Base-by-base conservation (phyloP, 805 yeast species). In the Candida tammaniensis region DNA sequence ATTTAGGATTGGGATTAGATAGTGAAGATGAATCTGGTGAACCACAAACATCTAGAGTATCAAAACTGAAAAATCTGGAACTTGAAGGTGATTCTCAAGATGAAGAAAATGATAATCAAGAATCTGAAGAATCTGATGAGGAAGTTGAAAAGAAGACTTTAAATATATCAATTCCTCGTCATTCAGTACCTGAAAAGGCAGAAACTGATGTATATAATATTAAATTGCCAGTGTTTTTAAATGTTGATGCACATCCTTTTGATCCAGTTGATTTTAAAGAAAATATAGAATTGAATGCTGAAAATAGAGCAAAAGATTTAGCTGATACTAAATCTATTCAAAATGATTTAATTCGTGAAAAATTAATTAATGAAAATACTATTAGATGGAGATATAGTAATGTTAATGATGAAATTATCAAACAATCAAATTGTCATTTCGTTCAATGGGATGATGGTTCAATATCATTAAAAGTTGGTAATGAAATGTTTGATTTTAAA, bases 361-460 rank as follows among this genome's bases (percentile, higher is more conserved):
- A 77, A 50, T 62, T 82, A 21, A 70, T 76, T 36, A 86, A 82
- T 43, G 88, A 85, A 51, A 91, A 88, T 57, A 87, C 96, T 0
- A 70, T 93, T 21, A 76, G 98, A 53, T 93, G 98, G 98, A 78
- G 95, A 60, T 91, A 89, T 57, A 82, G 87, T 11, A 76, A 82
- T 39, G 76, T 74, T n/a, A 65, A 72, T 34, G 80, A 79, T 27
- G 87, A 82, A 42, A 78, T 89, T 44, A 75, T 76, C 51, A 85
- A 85, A 48, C 95, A 88, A 55, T 82, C 95, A 7, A 93, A 93
- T 54, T 81, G 96, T 4, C 86, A 89, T 52, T 78, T 91, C 37
- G 74, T 93, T 22, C 84, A 86, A 56, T 93, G 98, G 98, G 82
- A 84, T 36, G 98, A 93, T 59, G 98, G 98, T 1, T 70, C 86